A percentile compares a stretch with the other conserved stretches of the same genome.
These are phyloP conservation scores for Malania oleifera DNA, from an alignment of 164 flowering plant genomes.

Conservation along the genomic window DNA sequence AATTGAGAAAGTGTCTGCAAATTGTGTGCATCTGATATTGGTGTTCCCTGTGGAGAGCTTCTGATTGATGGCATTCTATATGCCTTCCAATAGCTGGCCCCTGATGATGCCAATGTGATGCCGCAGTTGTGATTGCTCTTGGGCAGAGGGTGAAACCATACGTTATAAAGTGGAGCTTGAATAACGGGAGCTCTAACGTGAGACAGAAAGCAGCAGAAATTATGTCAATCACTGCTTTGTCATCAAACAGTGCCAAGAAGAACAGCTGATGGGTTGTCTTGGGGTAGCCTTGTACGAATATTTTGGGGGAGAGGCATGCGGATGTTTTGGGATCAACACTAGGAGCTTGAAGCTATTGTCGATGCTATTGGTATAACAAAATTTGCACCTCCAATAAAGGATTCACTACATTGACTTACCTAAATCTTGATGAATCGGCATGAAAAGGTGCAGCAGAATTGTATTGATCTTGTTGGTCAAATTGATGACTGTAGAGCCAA, in stretches of 20 bases:
- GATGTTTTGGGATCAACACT: slow-evolving; percentile 93
- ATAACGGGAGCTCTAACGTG: slow-evolving; percentile 97
- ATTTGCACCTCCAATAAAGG: slow-evolving; percentile 98
- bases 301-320: slow-evolving; percentile 93
- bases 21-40: slow-evolving; percentile 97
- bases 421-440: slow-evolving; percentile 95
- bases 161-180: slow-evolving; percentile 96
- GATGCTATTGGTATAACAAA: slow-evolving; percentile 99
- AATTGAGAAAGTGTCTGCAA: slow-evolving; percentile 89
- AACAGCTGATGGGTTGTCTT: slow-evolving; percentile 96
- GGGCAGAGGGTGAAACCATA: slow-evolving; percentile 97
- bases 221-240: slow-evolving; percentile 92
- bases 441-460: slow-evolving; percentile 97
- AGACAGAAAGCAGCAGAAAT: slow-evolving; percentile 99
- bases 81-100: slow-evolving; percentile 98
- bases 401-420: slow-evolving; percentile 86
- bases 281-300: slow-evolving; percentile 96
- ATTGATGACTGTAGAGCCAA: slow-evolving; percentile 99
- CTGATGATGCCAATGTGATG: slow-evolving; percentile 99
- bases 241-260: slow-evolving; percentile 99
- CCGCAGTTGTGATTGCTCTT: slow-evolving; percentile 92
- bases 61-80: slow-evolving; percentile 94
- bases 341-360: slow-evolving; percentile 91
- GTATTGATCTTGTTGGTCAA: slow-evolving; percentile 95
- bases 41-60: slow-evolving; percentile 85